Conservation (phyloP, 495 filamentous ascomycete species). For the Penicillium robsamsonii region DNA sequence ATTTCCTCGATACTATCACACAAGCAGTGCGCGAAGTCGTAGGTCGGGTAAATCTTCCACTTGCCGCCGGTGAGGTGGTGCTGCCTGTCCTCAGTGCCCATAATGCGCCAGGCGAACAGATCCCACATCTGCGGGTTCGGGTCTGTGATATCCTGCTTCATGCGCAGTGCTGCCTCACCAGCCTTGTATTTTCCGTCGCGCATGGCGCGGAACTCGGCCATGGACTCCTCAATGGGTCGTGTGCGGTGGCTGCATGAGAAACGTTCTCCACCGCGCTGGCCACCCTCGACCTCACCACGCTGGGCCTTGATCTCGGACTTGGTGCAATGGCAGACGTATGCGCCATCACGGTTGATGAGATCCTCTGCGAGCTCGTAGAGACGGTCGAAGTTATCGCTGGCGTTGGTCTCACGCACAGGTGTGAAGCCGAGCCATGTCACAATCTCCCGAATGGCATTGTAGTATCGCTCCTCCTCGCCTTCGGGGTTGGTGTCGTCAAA, state of each 20-base stretch:
- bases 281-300: constrained; percentile 69
- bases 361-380: constrained; percentile 88
- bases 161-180: constrained; percentile 80
- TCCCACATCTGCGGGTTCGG: constrained; percentile 69
- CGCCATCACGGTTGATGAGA: constrained; percentile 67
- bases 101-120: constrained; percentile 78
- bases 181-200: constrained; percentile 86
- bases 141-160: constrained; percentile 69
- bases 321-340: constrained; percentile 75
- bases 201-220: constrained; percentile 86
- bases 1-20: constrained; percentile 86
- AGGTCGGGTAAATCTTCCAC: constrained; percentile 87
- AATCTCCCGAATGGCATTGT: constrained; percentile 73
- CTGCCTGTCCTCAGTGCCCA: constrained; percentile 43
- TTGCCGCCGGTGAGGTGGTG: constrained; percentile 72
- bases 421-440: constrained; percentile 81
- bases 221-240: constrained; percentile 69
- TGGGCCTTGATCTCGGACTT: constrained; percentile 78
- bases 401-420: constrained; percentile 75
- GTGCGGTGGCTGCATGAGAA: constrained; percentile 78
- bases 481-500: constrained; percentile 87
- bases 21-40: constrained; percentile 89
- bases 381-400: constrained; percentile 77
- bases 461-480: constrained; percentile 76
- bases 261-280: constrained; percentile 65